A percentile compares a stretch with the other conserved stretches of the same genome.
These are phyloP conservation scores for Lactarius sp. DNA, from an alignment of 768 basidiomycete genomes.

Conservation along the genomic window DNA sequence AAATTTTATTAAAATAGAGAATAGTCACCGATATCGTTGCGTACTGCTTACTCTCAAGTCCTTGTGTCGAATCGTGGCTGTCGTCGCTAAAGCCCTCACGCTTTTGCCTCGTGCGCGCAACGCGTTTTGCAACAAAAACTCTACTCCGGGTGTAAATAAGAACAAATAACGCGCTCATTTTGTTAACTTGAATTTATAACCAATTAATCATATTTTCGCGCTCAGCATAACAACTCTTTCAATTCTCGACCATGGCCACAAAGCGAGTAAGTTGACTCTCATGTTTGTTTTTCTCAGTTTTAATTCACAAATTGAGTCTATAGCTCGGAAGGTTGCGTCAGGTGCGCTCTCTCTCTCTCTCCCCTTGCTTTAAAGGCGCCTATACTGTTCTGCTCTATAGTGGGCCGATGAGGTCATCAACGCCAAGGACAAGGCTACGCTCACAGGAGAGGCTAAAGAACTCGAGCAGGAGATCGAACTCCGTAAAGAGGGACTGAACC, in stretches of 20 bases:
- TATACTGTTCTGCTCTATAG: conserved; percentile 36
- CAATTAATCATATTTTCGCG: not conserved
- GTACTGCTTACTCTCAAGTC: not conserved
- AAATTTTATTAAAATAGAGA: not conserved
- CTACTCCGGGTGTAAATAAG: not conserved
- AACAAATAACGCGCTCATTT: conserved; percentile 19
- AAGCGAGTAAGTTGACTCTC: conserved; percentile 12
- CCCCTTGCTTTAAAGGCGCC: conserved; percentile 3
- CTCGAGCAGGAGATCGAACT: conserved; percentile 83
- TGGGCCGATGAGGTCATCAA: conserved; percentile 91
- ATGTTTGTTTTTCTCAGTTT: not conserved
- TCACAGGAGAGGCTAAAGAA: conserved; percentile 74
- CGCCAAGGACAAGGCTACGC: conserved; percentile 70
- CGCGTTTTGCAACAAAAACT: no score
- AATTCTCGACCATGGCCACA: conserved; percentile 9
- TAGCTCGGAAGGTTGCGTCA: conserved; percentile 77
- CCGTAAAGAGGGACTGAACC: conserved; percentile 63
- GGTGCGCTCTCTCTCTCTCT: conserved; percentile 38
- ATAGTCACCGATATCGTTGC: not conserved
- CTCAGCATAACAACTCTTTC: no score
- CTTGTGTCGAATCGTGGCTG: conserved; percentile 4
- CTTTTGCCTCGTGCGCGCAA: not conserved
- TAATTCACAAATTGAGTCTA: not conserved
- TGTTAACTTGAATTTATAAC: not conserved
- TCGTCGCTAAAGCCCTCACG: conserved; percentile 3